These are phyloP conservation scores for Podosphaera xanthii DNA, from an alignment of 2,329 filamentous ascomycete species.

Conservation along the genomic window DNA sequence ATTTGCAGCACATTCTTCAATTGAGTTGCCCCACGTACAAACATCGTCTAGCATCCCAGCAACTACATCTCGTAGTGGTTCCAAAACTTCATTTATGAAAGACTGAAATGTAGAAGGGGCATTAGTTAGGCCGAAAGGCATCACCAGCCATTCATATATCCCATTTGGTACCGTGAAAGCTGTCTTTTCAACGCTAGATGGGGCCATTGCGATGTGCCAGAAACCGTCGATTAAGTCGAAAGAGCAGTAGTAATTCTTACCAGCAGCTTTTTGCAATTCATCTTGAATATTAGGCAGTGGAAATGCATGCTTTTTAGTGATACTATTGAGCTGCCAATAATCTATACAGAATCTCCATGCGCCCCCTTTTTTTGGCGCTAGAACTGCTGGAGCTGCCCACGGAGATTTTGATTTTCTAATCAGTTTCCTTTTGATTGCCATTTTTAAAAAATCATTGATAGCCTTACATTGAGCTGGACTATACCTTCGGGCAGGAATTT, in stretches of 20 bases:
- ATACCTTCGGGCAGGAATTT: neutral
- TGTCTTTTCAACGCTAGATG: neutral
- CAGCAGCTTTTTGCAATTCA: neutral
- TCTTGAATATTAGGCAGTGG: neutral
- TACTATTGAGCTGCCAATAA: neutral
- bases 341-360: neutral
- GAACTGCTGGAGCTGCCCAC: neutral
- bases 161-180: neutral
- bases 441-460: neutral
- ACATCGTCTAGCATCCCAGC: neutral
- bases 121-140: neutral
- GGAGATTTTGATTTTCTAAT: neutral
- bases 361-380: neutral
- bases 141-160: neutral
- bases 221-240: neutral
- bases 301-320: neutral
- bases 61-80: neutral
- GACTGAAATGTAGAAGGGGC: neutral
- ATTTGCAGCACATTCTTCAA: neutral
- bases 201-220: neutral
- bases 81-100: neutral
- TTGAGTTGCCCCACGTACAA: neutral
- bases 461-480: neutral
- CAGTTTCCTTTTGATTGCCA: neutral
- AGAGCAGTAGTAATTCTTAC: neutral